These are phyloP conservation scores for Colletotrichum sansevieriae DNA, from an alignment of 2,329 filamentous ascomycete species.

Conservation along the genomic window DNA sequence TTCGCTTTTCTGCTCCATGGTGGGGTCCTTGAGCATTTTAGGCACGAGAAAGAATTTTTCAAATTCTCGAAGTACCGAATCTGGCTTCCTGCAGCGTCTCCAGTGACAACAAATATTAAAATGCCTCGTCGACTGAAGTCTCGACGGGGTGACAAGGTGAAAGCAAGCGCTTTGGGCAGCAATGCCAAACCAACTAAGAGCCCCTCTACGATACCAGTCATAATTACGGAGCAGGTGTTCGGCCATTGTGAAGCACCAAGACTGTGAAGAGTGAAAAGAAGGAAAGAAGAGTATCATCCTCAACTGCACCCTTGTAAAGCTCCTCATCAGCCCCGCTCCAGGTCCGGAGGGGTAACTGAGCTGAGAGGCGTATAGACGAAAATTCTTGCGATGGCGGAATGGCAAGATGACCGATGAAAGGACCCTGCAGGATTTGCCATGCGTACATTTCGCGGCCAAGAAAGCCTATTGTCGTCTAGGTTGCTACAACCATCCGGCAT, in stretches of 20 bases:
- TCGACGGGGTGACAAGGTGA: background rate
- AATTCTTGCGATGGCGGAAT: background rate
- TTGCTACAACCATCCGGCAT: background rate
- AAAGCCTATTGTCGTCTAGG: too few species aligned
- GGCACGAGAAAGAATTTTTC: too few species aligned
- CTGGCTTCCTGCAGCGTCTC: constrained; percentile 8
- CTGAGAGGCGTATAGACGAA: background rate
- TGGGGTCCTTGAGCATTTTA: background rate
- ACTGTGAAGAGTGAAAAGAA: background rate
- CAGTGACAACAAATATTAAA: constrained; percentile 6
- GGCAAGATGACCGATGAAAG: background rate
- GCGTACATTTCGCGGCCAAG: background rate
- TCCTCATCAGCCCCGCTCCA: constrained; percentile 2
- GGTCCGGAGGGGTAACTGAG: constrained; percentile 24
- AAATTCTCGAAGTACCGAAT: background rate
- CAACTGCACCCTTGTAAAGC: background rate
- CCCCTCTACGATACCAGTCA: background rate
- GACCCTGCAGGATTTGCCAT: background rate
- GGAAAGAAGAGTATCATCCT: background rate
- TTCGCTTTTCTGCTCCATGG: background rate
- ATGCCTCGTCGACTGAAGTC: constrained; percentile 12
- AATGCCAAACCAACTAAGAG: background rate
- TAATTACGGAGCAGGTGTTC: background rate
- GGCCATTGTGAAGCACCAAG: background rate
- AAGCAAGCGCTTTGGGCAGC: constrained; percentile 30